Percentiles rank a stretch among this genome's conserved stretches.
Evolutionary conservation across 768 basidiomycete genomes (phyloP).

Genomic region (Tulasnella sp.): DNA sequence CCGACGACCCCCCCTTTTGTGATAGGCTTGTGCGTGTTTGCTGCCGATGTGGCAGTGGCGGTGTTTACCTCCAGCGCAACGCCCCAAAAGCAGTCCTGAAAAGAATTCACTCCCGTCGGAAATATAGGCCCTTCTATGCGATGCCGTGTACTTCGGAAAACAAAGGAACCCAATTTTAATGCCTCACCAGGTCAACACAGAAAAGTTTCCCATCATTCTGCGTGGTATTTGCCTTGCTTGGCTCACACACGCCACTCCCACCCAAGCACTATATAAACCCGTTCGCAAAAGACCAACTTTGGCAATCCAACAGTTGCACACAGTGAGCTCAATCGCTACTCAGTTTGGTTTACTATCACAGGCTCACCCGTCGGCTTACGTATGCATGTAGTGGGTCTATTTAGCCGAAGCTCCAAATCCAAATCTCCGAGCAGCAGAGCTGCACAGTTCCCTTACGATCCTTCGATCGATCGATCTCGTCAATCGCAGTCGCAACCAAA

Average conservation of each 20-base stretch:
- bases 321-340: neutral
- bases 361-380: no score
- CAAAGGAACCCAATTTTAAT: no score
- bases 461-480: neutral
- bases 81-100: no score
- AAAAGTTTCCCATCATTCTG: neutral
- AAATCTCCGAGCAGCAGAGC: neutral
- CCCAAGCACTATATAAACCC: neutral
- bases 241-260: neutral
- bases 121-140: no score
- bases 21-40: constrained; percentile 1
- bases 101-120: no score
- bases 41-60: no score
- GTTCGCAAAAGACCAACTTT: no score
- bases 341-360: no score
- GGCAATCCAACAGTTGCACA: neutral
- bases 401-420: neutral
- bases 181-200: no score
- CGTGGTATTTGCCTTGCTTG: neutral
- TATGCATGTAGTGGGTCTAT: neutral
- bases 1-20: constrained; percentile 26
- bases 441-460: neutral
- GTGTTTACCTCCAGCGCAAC: no score
- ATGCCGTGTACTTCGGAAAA: neutral
- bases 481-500: neutral